A percentile compares a stretch with the other conserved stretches of the same genome.
phyloP scores from a whole-genome alignment of 768 basidiomycete species.

The Trametes cingulata region DNA sequence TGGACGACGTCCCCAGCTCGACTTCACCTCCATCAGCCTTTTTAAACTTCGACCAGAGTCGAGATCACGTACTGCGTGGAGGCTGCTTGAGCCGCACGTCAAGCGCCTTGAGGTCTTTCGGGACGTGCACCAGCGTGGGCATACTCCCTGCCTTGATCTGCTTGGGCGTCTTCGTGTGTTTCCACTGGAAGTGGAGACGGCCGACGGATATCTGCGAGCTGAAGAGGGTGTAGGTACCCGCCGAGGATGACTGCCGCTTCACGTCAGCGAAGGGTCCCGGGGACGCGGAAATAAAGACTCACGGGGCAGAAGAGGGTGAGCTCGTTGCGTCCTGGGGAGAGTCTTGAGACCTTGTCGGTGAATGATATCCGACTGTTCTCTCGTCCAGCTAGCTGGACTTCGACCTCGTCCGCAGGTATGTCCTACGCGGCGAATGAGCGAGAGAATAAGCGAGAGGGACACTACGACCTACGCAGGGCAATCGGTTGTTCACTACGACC shows the following conservation, averaged over 20 bases:
- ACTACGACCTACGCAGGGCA: conserved; percentile 69
- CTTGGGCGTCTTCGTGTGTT: conserved; percentile 33
- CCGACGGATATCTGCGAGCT: conserved; percentile 66
- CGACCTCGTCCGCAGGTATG: conserved; percentile 62
- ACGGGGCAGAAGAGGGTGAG: conserved; percentile 74
- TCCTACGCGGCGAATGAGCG: conserved; percentile 40
- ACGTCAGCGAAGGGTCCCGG: background rate
- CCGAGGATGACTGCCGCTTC: conserved; percentile 52
- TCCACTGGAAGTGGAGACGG: conserved; percentile 67
- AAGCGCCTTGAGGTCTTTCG: conserved; percentile 60
- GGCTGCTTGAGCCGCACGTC: conserved; percentile 67
- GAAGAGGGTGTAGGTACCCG: conserved; percentile 70
- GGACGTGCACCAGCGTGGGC: conserved; percentile 57
- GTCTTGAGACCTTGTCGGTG: conserved; percentile 37
- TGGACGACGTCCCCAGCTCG: conserved; percentile 60
- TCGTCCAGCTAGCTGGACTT: conserved; percentile 58
- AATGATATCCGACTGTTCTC: conserved; percentile 67
- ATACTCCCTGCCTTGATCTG: conserved; percentile 29
- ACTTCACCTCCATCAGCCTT: conserved; percentile 43
- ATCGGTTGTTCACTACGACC: conserved; percentile 59
- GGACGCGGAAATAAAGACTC: conserved; percentile 29
- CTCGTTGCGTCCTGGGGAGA: conserved; percentile 60
- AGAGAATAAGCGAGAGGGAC: background rate
- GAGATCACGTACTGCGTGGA: conserved; percentile 26
- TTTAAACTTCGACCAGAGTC: background rate